Percentiles rank a stretch among this genome's conserved stretches.
Conservation (phyloP, 352 stramenopile species). For the Globisporangium iwayamae region DNA sequence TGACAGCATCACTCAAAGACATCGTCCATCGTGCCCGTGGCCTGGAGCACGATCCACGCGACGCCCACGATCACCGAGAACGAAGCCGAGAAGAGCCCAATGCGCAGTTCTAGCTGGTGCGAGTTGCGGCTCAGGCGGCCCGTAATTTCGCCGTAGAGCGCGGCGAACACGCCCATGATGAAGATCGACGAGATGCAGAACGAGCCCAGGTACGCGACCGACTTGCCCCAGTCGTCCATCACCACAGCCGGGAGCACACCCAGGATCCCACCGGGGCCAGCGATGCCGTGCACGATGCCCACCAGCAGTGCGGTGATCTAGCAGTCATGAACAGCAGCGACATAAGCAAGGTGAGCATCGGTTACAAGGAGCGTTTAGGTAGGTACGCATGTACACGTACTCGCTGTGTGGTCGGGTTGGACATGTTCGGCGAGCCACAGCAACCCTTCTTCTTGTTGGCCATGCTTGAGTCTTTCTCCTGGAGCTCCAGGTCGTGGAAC, state of each 20-base stretch:
- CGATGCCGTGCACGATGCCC: conserved; percentile 84
- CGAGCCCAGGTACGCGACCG: conserved; percentile 73
- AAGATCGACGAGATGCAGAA: conserved; percentile 90
- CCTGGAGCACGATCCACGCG: conserved; percentile 71
- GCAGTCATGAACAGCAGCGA: conserved; percentile 9
- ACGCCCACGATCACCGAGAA: conserved; percentile 76
- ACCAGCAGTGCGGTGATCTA: conserved; percentile 76
- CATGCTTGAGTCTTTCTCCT: conserved; percentile 13
- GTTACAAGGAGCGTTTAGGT: background rate
- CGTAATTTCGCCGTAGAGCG: conserved; percentile 76
- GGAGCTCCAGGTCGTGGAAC: background rate
- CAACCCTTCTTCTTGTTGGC: conserved; percentile 18
- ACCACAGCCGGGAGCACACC: conserved; percentile 85
- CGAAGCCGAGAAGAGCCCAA: conserved; percentile 67
- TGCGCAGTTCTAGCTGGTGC: conserved; percentile 51
- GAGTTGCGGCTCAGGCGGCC: conserved; percentile 53
- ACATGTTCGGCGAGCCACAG: conserved; percentile 37
- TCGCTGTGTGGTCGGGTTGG: conserved; percentile 52
- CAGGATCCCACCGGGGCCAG: conserved; percentile 53
- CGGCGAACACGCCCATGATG: conserved; percentile 90
- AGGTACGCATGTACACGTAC: conserved; percentile 11
- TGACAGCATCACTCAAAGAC: conserved; percentile 50
- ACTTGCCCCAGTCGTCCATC: conserved; percentile 63
- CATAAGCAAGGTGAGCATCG: background rate
- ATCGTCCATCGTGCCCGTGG: conserved; percentile 61